Base-by-base conservation (phyloP, 495 filamentous ascomycete genomes). In the Lentithecium fluviatile region DNA sequence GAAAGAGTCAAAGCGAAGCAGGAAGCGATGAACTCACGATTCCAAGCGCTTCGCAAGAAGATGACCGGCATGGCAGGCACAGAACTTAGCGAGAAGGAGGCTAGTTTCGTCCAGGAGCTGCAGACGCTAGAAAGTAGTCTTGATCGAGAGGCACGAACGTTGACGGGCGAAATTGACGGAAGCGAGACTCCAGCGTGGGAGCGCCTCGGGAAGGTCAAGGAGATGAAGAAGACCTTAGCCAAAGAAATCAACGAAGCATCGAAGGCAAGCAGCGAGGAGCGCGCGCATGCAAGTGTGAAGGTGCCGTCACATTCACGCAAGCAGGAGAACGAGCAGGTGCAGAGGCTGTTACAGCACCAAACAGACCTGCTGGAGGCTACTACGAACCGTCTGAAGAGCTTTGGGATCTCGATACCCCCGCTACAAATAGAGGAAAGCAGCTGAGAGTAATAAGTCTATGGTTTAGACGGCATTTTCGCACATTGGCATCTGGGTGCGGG, bases 31-130 rank as follows among this genome's bases (percentile, higher is more conserved):
- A 74, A 77, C 8, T 69, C 76, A 52, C 77, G 88, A 46, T 81
- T 90, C 69, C 88, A 93, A 55, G 76, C 73, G 2, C 61, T 96
- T 52, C 77, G 81, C 37, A 82, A 76, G 65, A 86, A 79, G 66
- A 74, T 89, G 36, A 74, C 78, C 38, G 81, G 81, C 66, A 70
- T 82, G 0, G 78, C 79, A 2, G 84, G 80, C 20, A 78, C 82
- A 11, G 82, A 87, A 53, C 74, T 95, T 37, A 91, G 86, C 70
- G 69, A 64, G 32, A 68, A 69, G 56, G 73, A 74, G 57, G 23
- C 48, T 23, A 68, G 23, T 8, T 72, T 69, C 56, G 53, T 62
- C 19, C 64, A 62, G 17, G 75, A 75, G 62, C 65, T 74, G 1
- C 61, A 66, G 36, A 61, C 45, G 11, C 42, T 73, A 54, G 78